Evolutionary conservation across 208 protist genomes (phyloP).

Genomic region (Trichomonas gallinae): DNA sequence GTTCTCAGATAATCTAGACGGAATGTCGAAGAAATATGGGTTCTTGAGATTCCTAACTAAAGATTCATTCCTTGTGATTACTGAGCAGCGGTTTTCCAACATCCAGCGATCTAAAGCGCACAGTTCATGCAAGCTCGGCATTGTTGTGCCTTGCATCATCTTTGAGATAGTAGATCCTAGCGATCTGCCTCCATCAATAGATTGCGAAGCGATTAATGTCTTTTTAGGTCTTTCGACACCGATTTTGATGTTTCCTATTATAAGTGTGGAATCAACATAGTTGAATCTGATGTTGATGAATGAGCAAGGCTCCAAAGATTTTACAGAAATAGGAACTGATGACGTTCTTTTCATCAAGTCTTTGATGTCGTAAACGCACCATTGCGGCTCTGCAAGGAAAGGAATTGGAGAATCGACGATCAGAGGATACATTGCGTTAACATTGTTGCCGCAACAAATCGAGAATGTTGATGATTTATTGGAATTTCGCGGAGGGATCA

Average conservation of each 20-base stretch:
- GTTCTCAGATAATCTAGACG: neutral
- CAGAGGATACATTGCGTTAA: neutral
- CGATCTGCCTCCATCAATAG: neutral
- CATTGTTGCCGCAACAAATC: neutral
- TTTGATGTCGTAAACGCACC: neutral
- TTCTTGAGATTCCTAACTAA: neutral
- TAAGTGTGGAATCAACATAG: neutral
- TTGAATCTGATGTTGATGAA: neutral
- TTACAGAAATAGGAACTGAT: neutral
- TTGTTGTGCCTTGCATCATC: neutral
- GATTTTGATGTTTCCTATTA: neutral
- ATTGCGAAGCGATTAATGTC: neutral
- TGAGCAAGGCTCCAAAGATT: neutral
- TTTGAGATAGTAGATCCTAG: neutral
- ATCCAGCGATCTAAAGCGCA: neutral
- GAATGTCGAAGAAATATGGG: neutral
- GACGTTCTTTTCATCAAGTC: neutral
- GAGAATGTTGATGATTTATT: neutral
- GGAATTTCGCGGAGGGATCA: neutral
- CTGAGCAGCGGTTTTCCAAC: neutral
- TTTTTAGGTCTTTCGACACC: neutral
- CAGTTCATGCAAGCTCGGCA: neutral
- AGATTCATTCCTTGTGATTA: neutral
- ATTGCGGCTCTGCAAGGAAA: neutral
- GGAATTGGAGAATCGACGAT: neutral